phyloP scores from a whole-genome alignment of 2,329 filamentous ascomycete species.

The Fusarium chaquense region DNA sequence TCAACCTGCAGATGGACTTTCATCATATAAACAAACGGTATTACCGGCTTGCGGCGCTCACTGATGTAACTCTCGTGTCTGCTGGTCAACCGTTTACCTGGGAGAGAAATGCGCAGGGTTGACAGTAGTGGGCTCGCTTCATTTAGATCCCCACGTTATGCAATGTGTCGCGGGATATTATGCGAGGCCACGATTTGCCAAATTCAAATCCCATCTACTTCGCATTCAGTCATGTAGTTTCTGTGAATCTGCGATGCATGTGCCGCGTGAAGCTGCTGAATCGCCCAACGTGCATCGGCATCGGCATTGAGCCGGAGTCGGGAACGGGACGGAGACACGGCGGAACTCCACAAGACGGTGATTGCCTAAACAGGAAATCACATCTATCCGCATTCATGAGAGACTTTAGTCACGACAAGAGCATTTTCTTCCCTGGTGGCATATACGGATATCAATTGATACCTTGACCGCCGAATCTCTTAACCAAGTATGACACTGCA shows the following conservation, averaged over 20 bases:
- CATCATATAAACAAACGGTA: slow-evolving; percentile 36
- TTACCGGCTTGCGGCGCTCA: slow-evolving; percentile 19
- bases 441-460: slow-evolving; percentile 10
- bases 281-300: slow-evolving; percentile 20
- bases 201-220: not conserved
- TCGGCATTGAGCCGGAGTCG: slow-evolving; percentile 11
- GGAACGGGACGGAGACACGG: slow-evolving; percentile 21
- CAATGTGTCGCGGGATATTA: slow-evolving; percentile 38
- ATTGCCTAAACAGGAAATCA: slow-evolving; percentile 38
- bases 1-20: slow-evolving; percentile 19
- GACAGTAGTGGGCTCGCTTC: slow-evolving; percentile 18
- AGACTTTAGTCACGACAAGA: slow-evolving; percentile 2
- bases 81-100: slow-evolving; percentile 37
- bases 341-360: slow-evolving; percentile 14
- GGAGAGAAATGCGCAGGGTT: slow-evolving; percentile 3
- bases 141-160: slow-evolving; percentile 26
- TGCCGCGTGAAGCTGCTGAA: slow-evolving; percentile 36
- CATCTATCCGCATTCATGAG: not conserved
- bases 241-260: slow-evolving; percentile 4
- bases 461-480: not conserved
- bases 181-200: not conserved
- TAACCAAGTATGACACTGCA: not conserved
- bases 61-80: slow-evolving; percentile 46
- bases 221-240: not conserved
- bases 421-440: not conserved